These are phyloP conservation scores for Aeschynomene evenia DNA, from an alignment of 306 rosid genomes.

Conservation along the genomic window DNA sequence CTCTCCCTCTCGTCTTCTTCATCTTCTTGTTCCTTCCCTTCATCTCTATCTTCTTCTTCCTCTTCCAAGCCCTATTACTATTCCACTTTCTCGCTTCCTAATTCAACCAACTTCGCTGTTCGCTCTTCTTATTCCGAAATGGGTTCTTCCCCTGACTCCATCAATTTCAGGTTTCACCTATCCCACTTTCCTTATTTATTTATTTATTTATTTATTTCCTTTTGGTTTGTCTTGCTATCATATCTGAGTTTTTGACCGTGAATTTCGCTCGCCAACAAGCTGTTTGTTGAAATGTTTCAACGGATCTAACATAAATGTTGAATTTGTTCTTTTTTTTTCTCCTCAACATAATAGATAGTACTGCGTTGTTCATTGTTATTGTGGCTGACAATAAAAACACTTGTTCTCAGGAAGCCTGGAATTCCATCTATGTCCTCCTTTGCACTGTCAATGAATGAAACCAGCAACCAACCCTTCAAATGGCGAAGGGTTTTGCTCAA, in stretches of 20 bases:
- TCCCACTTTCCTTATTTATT: background rate
- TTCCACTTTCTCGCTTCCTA: background rate
- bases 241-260: background rate
- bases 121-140: slow-evolving; percentile 34
- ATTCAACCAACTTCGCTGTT: slow-evolving; percentile 12
- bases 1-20: background rate
- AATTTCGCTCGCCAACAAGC: background rate
- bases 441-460: slow-evolving; percentile 59
- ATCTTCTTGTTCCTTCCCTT: background rate
- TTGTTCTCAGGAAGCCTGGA: slow-evolving; percentile 45
- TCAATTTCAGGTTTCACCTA: slow-evolving; percentile 26
- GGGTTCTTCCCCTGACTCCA: slow-evolving; percentile 29
- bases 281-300: slow-evolving; percentile 28
- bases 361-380: background rate
- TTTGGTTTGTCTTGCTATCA: background rate
- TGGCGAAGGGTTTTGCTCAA: slow-evolving; percentile 97
- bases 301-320: background rate
- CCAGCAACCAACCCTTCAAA: slow-evolving; percentile 47
- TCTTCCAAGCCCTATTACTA: background rate
- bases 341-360: background rate
- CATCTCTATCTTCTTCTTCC: background rate
- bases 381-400: background rate
- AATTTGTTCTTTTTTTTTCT: background rate
- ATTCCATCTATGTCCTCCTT: slow-evolving; percentile 53
- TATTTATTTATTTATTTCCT: too few species aligned